Conservation (phyloP, 164 flowering plant species). For the Stephania yunnanensis region DNA sequence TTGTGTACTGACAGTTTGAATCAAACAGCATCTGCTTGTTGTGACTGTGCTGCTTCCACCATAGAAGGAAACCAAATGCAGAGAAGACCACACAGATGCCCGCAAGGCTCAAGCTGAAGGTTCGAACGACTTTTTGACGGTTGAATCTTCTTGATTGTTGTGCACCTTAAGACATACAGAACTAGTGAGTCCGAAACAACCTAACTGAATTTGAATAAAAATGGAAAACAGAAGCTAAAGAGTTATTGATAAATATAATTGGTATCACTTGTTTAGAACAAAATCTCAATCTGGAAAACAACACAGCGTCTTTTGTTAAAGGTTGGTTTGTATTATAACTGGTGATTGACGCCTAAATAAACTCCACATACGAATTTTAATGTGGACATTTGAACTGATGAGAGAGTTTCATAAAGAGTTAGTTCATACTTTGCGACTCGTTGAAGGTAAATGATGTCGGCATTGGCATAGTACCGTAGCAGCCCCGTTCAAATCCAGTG, state of each 20-base stretch:
- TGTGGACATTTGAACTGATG: neutral
- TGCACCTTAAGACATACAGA: constrained; percentile 25
- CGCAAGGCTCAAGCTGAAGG: constrained; percentile 60
- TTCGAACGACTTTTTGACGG: constrained; percentile 59
- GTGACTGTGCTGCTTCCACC: constrained; percentile 66
- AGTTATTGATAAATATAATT: too few species aligned
- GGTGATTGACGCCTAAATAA: neutral
- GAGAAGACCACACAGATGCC: constrained; percentile 54
- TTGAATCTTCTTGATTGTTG: constrained; percentile 34
- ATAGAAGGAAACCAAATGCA: constrained; percentile 61
- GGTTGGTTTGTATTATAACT: neutral
- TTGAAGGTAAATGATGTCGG: constrained; percentile 59
- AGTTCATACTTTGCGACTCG: constrained; percentile 41
- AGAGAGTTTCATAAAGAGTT: neutral
- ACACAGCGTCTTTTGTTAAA: neutral
- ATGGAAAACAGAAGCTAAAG: too few species aligned
- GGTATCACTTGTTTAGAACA: neutral
- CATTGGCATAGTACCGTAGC: constrained; percentile 51
- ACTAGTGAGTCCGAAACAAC: neutral
- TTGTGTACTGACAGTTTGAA: constrained; percentile 19
- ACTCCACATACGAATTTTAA: neutral
- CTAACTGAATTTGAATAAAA: too few species aligned
- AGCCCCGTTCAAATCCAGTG: constrained; percentile 65
- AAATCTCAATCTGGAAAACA: neutral
- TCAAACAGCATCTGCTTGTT: constrained; percentile 78